phyloP scores from a whole-genome alignment of 352 stramenopile genomes.

The Pythium oligandrum region DNA sequence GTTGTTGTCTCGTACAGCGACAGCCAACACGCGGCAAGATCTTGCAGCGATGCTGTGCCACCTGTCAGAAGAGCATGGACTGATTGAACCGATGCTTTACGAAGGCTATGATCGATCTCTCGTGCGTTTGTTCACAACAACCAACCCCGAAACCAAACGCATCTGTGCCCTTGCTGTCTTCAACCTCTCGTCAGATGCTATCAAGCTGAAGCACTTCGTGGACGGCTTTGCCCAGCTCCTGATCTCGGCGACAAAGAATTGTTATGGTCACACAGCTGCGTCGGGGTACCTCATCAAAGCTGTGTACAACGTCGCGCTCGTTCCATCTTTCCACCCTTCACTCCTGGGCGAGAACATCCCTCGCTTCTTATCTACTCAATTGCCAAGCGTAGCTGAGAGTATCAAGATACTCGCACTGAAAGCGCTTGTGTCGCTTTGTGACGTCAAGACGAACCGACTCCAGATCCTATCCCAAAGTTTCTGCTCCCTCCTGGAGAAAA shows the following conservation, averaged over 20 bases:
- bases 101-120: conserved; percentile 69
- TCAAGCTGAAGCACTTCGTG: conserved; percentile 58
- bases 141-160: conserved; percentile 57
- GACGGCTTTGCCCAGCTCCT: conserved; percentile 60
- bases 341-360: conserved; percentile 65
- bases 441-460: conserved; percentile 36
- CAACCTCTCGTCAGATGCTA: conserved; percentile 58
- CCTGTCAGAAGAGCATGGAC: conserved; percentile 51
- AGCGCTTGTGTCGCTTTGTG: conserved; percentile 47
- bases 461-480: conserved; percentile 45
- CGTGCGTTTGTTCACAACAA: conserved; percentile 32
- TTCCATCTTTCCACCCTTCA: conserved; percentile 45
- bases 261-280: conserved; percentile 17
- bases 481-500: conserved; percentile 44
- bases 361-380: conserved; percentile 44
- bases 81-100: conserved; percentile 55
- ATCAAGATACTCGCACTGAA: conserved; percentile 45
- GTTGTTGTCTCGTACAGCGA: conserved; percentile 31
- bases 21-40: conserved; percentile 36
- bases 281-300: conserved; percentile 59
- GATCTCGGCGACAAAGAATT: conserved; percentile 23
- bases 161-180: conserved; percentile 65
- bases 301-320: conserved; percentile 61
- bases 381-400: conserved; percentile 27
- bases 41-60: conserved; percentile 62